Base-by-base conservation (phyloP, 441 rosid genomes). In the Pelargonium australe region DNA sequence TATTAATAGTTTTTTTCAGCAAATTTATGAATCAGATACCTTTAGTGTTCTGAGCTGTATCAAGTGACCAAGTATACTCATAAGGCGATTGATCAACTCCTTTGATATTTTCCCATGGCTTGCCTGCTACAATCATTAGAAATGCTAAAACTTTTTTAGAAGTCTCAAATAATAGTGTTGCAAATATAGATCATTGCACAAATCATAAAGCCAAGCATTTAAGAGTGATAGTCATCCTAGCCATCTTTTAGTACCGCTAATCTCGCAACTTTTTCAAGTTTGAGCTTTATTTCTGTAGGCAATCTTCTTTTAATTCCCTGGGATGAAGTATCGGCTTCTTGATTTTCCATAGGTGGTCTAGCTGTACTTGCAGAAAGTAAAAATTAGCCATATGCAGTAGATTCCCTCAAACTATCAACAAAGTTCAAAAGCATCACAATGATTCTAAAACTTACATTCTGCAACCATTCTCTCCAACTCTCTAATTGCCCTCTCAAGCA, bases 241-340 rank as follows among this genome's bases (percentile, higher is more conserved):
- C 23, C 41, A 45, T 34, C 31, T 28, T 72, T 25, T 17, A 69
- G 47, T 89, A 95, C 99, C 90, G 94, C 97, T 76, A 90, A 79
- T 85, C 95, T 87, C 73, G 98, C 98, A 72, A 95, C 97, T 90
- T 85, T 89, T 75, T 90, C 92, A 64, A 95, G 99, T 76, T 89
- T 95, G 73, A 81, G 69, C 87, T 95, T 95, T 75, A 92, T 76
- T 76, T 92, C 97, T 76, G 85, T 82, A 45, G 98, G 98, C 83
- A 95, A 86, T 82, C 98, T 92, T 86, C 97, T 95, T 78, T 95
- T 95, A 63, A 89, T 82, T 64, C 80, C 86, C 82, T 83, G 99
- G 73, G 85, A 75, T 64, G 95, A 77, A 68, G 73, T 45, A 80
- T 95, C 98, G 72, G 84, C 87, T 71, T 95, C 98, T 79, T 84